These are phyloP conservation scores for Amanita rimosa DNA, from an alignment of 768 basidiomycete genomes.

Conservation along the genomic window DNA sequence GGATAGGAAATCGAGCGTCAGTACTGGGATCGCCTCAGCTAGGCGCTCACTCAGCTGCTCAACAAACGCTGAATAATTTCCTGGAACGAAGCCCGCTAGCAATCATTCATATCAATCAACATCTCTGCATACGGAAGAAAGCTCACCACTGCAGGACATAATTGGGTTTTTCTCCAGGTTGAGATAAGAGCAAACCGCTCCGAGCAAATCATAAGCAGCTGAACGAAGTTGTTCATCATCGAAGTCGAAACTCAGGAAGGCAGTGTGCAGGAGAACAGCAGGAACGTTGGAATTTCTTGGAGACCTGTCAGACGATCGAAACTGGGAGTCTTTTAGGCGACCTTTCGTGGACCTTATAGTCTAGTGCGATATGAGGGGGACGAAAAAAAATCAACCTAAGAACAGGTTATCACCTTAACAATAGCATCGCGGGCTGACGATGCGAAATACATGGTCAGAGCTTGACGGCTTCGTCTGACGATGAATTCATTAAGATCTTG, in stretches of 20 bases:
- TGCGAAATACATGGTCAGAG: conserved; percentile 65
- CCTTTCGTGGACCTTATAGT: conserved; percentile 68
- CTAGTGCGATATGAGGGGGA: conserved; percentile 23
- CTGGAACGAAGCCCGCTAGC: conserved; percentile 60
- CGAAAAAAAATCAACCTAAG: background rate
- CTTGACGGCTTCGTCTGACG: conserved; percentile 61
- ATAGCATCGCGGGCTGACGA: conserved; percentile 59
- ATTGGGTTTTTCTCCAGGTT: conserved; percentile 66
- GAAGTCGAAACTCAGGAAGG: conserved; percentile 66
- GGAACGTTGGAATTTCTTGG: conserved; percentile 77
- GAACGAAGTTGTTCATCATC: conserved; percentile 68
- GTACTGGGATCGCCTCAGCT: conserved; percentile 62
- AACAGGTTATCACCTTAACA: conserved; percentile 43
- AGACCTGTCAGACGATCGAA: conserved; percentile 48
- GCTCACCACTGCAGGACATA: conserved; percentile 54
- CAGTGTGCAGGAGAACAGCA: conserved; percentile 78
- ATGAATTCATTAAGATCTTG: conserved; percentile 71
- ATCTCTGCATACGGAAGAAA: background rate
- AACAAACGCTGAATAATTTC: conserved; percentile 52
- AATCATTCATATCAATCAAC: conserved; percentile 5
- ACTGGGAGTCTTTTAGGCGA: conserved; percentile 44
- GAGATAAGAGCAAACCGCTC: conserved; percentile 67
- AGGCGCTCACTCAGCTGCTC: conserved; percentile 59
- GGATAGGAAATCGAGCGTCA: conserved; percentile 83
- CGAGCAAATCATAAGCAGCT: conserved; percentile 72